Conservation (phyloP, 352 stramenopile species). For the Blastocystis sp. region DNA sequence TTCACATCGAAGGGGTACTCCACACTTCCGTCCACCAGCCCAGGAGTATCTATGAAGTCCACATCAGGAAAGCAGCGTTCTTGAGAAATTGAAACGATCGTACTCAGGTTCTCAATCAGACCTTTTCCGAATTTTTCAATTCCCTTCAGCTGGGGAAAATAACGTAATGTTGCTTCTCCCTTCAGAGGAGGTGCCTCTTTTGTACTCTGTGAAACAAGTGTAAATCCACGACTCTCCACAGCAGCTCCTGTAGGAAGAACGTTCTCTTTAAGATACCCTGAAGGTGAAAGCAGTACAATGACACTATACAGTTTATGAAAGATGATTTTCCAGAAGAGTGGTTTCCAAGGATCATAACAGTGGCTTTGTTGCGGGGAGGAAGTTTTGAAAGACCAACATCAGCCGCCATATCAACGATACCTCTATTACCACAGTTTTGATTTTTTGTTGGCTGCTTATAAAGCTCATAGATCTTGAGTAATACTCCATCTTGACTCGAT, state of each 20-base stretch:
- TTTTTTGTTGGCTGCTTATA: constrained; percentile 23
- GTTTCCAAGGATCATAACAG: constrained; percentile 73
- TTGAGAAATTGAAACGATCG: constrained; percentile 70
- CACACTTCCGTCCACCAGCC: constrained; percentile 72
- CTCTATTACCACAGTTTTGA: constrained; percentile 32
- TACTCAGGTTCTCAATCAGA: constrained; percentile 71
- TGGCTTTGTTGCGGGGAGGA: constrained; percentile 71
- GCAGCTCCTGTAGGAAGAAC: constrained; percentile 71
- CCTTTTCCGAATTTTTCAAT: constrained; percentile 70
- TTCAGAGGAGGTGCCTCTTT: constrained; percentile 70
- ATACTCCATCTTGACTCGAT: constrained; percentile 9
- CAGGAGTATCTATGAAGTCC: constrained; percentile 74
- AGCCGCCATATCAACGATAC: constrained; percentile 21
- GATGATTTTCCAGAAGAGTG: constrained; percentile 74
- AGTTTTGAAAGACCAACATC: constrained; percentile 59
- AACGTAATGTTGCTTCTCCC: constrained; percentile 70
- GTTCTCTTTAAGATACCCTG: constrained; percentile 68
- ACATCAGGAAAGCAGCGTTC: constrained; percentile 69
- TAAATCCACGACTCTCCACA: constrained; percentile 73
- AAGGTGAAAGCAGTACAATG: not conserved
- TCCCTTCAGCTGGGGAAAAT: constrained; percentile 70
- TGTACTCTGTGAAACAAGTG: constrained; percentile 70
- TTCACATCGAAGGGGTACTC: constrained; percentile 73
- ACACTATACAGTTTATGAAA: constrained; percentile 73
- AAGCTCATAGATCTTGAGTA: constrained; percentile 32